These are phyloP conservation scores for Leccinum griseonigrum DNA, from an alignment of 1,284 basidiomycete genomes.

Conservation along the genomic window DNA sequence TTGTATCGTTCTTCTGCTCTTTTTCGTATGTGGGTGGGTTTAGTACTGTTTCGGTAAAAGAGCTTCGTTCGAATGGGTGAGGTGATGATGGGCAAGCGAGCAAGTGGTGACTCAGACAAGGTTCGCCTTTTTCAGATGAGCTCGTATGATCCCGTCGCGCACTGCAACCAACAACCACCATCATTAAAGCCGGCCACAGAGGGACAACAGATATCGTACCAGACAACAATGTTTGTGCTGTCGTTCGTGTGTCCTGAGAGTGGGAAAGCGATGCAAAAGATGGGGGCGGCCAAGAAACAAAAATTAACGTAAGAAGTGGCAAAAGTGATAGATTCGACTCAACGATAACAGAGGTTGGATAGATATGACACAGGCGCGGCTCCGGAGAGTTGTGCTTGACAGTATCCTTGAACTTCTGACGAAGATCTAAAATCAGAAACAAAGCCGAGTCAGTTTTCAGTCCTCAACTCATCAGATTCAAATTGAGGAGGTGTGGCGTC, in stretches of 20 bases:
- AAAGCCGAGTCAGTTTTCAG: not conserved
- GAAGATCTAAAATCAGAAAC: constrained; percentile 33
- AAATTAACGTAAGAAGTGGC: constrained; percentile 1
- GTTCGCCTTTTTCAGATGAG: constrained; percentile 48
- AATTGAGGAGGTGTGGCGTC: not conserved
- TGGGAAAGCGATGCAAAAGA: not conserved
- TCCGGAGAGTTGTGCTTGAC: constrained; percentile 47
- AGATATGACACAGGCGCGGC: constrained; percentile 51
- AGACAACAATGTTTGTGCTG: constrained; percentile 37
- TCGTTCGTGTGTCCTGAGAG: constrained; percentile 42
- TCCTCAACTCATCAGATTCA: not conserved
- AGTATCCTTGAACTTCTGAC: constrained; percentile 58
- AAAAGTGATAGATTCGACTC: constrained; percentile 25
- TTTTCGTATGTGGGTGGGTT: not conserved
- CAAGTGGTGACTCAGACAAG: constrained; percentile 31
- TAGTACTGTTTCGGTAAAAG: not conserved
- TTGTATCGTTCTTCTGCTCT: not conserved
- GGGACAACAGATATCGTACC: constrained; percentile 23
- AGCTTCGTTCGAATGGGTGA: not conserved
- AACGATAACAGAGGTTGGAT: constrained; percentile 61
- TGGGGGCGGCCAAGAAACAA: not conserved
- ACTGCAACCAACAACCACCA: constrained; percentile 34
- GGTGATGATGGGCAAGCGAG: not conserved
- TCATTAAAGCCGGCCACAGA: not conserved
- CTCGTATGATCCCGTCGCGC: constrained; percentile 54